Base-by-base conservation (phyloP, 768 basidiomycete genomes). In the Sistotremastrum niveocremeum region DNA sequence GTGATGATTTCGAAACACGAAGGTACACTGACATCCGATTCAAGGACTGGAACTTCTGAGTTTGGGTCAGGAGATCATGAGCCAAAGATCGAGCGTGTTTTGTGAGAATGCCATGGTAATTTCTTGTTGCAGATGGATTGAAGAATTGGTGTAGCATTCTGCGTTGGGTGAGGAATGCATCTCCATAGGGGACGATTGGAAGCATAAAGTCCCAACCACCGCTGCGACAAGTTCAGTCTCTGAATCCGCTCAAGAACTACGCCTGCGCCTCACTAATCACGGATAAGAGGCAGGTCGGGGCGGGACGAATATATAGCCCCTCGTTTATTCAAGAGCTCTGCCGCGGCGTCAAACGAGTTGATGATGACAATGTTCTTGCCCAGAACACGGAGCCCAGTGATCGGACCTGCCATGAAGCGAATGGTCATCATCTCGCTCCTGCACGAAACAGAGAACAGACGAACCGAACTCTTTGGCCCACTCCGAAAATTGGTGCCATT, bases 401-500 rank as follows among this genome's bases (percentile, higher is more conserved):
- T 20, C 20, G 20, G 20, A 20, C 20, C 20, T 20, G 20, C 20
- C 20, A 20, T 20, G 20, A 20, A 20, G 20, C 20, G 2, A 20
- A 20, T 20, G 20, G 20, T 20, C 20, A 20, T 20, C 1, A 20
- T 20, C 20, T 20, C 20, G 20, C 20, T 20, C 20, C 1, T 20
- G 20, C 20, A 20, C 20, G 20, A 20, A 2, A 20, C 20, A 20
- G 20, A 20, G 20, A 2, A 20, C 20, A 20, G 20, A 20, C 20
- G 20, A 20, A 68, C 77, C 77, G 51, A 69, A 79, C 56, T 59
- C 60, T 49, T 72, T 66, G 3, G 74, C 68, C 70, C 78, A 71
- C 12, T 65, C 61, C 11, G 72, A 62, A 51, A 75, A 77, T 0
- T 65, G 71, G 12, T 70, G 47, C 75, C 76, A 78, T 47, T 67